These are phyloP conservation scores for Boletus sp. DNA, from an alignment of 768 basidiomycete species.

Conservation along the genomic window DNA sequence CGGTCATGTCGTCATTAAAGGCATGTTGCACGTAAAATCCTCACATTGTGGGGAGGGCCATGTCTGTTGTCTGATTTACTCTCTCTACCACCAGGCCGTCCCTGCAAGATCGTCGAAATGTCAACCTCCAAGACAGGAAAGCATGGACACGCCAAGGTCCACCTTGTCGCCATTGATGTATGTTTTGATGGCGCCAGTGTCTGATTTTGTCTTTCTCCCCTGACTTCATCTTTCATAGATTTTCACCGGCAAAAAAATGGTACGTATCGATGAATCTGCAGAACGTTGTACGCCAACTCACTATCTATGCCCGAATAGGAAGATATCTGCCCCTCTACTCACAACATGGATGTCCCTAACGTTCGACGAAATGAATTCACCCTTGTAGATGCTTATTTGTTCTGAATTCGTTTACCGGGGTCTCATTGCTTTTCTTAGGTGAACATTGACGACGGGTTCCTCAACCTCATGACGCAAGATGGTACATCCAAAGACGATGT, in stretches of 20 bases:
- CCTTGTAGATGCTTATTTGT: conserved; percentile 52
- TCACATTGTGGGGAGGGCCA: background rate
- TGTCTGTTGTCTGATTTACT: conserved; percentile 1
- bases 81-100: conserved; percentile 53
- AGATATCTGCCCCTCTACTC: conserved; percentile 94
- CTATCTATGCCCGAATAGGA: conserved; percentile 49
- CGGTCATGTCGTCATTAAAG: conserved; percentile 95
- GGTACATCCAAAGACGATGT: conserved; percentile 91
- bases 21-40: conserved; percentile 31
- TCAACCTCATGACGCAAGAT: conserved; percentile 88
- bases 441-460: conserved; percentile 91
- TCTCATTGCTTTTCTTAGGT: conserved; percentile 42
- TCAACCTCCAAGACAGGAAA: conserved; percentile 99
- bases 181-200: conserved; percentile 33
- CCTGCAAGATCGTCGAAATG: conserved; percentile 99
- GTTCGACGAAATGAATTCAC: conserved; percentile 88
- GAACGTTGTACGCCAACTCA: background rate
- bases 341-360: conserved; percentile 99
- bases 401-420: background rate
- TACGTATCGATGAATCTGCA: conserved; percentile 34
- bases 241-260: conserved; percentile 97
- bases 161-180: conserved; percentile 95
- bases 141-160: conserved; percentile 99
- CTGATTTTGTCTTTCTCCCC: background rate
- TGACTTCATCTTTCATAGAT: conserved; percentile 54